Conservation (phyloP, 768 basidiomycete species). For the Neoboletus subvelutipes region DNA sequence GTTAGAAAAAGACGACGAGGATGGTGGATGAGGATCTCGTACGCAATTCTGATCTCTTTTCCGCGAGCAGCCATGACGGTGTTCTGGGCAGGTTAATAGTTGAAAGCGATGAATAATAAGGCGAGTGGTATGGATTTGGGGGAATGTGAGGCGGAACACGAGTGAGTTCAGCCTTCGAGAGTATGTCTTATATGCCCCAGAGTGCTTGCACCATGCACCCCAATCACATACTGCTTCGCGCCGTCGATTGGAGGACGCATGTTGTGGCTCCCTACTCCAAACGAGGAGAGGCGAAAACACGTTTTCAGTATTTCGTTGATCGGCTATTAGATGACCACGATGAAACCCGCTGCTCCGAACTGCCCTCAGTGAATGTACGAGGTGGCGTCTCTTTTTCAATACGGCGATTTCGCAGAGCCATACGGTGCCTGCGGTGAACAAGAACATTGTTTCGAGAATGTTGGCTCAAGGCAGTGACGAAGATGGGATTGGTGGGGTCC, state of each 20-base stretch:
- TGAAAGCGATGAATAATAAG: background rate
- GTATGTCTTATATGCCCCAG: slow-evolving; percentile 19
- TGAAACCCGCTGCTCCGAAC: slow-evolving; percentile 19
- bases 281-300: slow-evolving; percentile 10
- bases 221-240: slow-evolving; percentile 15
- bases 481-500: slow-evolving; percentile 5
- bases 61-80: slow-evolving; percentile 26
- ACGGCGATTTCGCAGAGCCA: slow-evolving; percentile 20
- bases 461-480: slow-evolving; percentile 1
- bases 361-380: background rate
- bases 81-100: background rate
- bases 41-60: slow-evolving; percentile 36
- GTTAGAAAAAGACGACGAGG: slow-evolving; percentile 3
- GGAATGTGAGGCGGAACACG: background rate
- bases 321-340: slow-evolving; percentile 28
- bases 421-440: slow-evolving; percentile 1
- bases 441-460: background rate
- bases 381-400: background rate
- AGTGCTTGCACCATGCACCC: slow-evolving; percentile 6
- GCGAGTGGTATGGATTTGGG: background rate
- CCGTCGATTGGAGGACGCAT: slow-evolving; percentile 12
- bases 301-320: slow-evolving; percentile 25
- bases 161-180: slow-evolving; percentile 1
- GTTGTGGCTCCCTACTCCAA: slow-evolving; percentile 13
- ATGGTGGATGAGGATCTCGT: slow-evolving; percentile 4